phyloP scores from a whole-genome alignment of 1,284 basidiomycete species.

The Pyrrhoderma lamaoense region DNA sequence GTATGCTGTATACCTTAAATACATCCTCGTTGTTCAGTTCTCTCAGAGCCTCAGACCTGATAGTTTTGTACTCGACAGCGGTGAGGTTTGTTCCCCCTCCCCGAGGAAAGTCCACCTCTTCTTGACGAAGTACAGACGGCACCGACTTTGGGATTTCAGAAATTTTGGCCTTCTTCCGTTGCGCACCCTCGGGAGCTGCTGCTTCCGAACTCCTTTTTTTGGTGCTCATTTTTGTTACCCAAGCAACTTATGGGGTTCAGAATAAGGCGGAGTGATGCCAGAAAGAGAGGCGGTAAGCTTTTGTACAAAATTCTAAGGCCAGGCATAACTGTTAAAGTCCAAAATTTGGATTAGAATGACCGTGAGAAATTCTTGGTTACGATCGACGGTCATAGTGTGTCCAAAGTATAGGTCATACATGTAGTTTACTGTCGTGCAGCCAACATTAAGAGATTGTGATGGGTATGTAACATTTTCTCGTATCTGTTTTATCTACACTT shows the following conservation, averaged over 20 bases:
- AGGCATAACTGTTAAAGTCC: background rate
- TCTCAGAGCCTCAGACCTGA: constrained; percentile 76
- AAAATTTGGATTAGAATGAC: constrained; percentile 4
- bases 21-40: constrained; percentile 78
- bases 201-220: constrained; percentile 12
- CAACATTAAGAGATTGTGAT: no score
- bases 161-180: constrained; percentile 11
- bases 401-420: no score
- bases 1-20: constrained; percentile 42
- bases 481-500: no score
- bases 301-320: background rate
- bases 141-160: constrained; percentile 3
- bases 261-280: no score
- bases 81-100: constrained; percentile 83
- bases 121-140: constrained; percentile 42
- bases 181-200: background rate
- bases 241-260: no score
- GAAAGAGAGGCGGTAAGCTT: background rate
- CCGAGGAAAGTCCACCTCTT: constrained; percentile 92
- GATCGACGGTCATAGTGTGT: no score
- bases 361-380: background rate
- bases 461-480: no score
- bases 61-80: constrained; percentile 84
- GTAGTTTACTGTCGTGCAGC: no score
- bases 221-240: background rate